These are phyloP conservation scores for Hansenula sp. DNA, from an alignment of 1,139 yeast genomes.

Conservation along the genomic window DNA sequence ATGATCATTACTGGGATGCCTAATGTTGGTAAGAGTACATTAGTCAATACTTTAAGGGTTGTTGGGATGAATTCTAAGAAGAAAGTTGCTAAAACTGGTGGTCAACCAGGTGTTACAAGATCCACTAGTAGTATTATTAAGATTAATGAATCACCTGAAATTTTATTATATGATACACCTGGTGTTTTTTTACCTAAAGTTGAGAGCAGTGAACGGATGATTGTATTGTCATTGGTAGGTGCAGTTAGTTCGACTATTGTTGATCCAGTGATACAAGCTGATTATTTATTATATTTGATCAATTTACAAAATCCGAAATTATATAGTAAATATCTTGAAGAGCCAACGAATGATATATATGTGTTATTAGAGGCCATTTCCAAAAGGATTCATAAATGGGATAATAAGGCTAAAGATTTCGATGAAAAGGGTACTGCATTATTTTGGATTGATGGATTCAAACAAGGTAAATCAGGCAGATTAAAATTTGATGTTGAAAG, in stretches of 20 bases:
- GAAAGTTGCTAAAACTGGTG: conserved; percentile 84
- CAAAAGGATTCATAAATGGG: conserved; percentile 22
- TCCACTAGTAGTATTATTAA: conserved; percentile 74
- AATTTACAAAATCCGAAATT: conserved; percentile 52
- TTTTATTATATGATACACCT: conserved; percentile 84
- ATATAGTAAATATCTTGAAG: conserved; percentile 36
- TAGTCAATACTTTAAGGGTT: conserved; percentile 70
- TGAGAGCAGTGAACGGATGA: conserved; percentile 64
- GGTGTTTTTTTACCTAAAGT: conserved; percentile 86
- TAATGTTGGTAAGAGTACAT: conserved; percentile 94
- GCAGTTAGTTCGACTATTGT: conserved; percentile 68
- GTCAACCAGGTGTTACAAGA: conserved; percentile 88
- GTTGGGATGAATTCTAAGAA: conserved; percentile 32
- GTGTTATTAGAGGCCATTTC: conserved; percentile 58
- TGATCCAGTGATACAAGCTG: conserved; percentile 87
- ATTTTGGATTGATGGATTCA: conserved; percentile 66
- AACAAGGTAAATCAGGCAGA: conserved; percentile 44
- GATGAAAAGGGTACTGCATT: conserved; percentile 65
- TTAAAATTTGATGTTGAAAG: conserved; percentile 23
- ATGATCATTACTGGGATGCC: conserved; percentile 91
- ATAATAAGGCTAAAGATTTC: conserved; percentile 24
- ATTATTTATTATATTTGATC: conserved; percentile 70
- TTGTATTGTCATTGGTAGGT: conserved; percentile 70
- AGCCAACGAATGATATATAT: conserved; percentile 75
- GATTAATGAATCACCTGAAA: conserved; percentile 57